Conservation (phyloP, 352 stramenopile genomes). For the Pythium coloratum region DNA sequence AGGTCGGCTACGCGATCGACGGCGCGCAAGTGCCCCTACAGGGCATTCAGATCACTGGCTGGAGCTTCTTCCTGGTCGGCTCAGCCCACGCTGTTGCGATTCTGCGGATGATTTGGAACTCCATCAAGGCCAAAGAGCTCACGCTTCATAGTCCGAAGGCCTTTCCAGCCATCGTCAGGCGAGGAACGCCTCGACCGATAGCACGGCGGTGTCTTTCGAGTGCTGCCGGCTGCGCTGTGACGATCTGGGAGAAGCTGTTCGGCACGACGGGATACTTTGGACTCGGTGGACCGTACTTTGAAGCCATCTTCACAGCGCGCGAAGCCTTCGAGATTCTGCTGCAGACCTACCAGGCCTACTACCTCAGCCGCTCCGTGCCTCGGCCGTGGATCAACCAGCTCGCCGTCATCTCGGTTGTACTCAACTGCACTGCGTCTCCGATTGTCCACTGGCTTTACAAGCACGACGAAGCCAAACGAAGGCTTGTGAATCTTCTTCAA, state of each 20-base stretch:
- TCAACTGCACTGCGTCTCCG: conserved; percentile 8
- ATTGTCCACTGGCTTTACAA: conserved; percentile 11
- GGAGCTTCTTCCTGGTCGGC: conserved; percentile 12
- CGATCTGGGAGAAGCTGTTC: conserved; percentile 6
- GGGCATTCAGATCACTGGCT: conserved; percentile 6
- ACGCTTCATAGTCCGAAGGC: not conserved
- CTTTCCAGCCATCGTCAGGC: not conserved
- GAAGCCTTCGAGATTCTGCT: not conserved
- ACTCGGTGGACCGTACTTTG: conserved; percentile 12
- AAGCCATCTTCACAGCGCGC: conserved; percentile 7
- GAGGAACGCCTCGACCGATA: not conserved
- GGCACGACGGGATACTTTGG: conserved; percentile 18
- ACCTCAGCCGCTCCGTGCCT: not conserved
- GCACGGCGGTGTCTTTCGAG: not conserved
- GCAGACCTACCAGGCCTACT: conserved; percentile 6
- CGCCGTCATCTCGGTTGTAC: conserved; percentile 2
- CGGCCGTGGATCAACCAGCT: conserved; percentile 13
- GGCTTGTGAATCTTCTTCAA: conserved; percentile 13
- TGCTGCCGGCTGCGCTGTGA: not conserved
- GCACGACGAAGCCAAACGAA: not conserved
- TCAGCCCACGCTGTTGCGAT: conserved; percentile 5
- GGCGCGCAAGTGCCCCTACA: conserved; percentile 1
- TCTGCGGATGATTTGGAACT: not conserved
- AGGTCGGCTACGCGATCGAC: not conserved
- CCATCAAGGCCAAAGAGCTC: not conserved